These are phyloP conservation scores for Solanum ossicruentum DNA, from an alignment of 257 asterid genomes.

Conservation along the genomic window DNA sequence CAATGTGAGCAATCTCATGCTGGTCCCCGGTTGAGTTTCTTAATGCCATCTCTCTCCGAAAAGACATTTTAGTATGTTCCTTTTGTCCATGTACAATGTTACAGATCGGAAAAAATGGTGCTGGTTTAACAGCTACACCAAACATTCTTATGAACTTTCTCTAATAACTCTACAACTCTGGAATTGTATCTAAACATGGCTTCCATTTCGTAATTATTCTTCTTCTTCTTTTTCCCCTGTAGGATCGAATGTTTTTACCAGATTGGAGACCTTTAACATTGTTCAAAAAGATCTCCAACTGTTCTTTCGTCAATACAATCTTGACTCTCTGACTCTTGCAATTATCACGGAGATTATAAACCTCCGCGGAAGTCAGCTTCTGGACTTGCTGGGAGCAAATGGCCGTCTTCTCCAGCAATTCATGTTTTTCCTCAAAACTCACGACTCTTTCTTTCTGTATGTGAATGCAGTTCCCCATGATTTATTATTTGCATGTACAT, in stretches of 20 bases:
- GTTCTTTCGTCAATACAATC: slow-evolving; percentile 41
- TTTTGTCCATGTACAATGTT: background rate
- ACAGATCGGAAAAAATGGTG: slow-evolving; percentile 8
- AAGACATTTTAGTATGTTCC: background rate
- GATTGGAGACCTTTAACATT: slow-evolving; percentile 18
- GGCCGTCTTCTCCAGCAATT: background rate
- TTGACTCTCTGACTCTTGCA: slow-evolving; percentile 25
- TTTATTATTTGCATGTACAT: background rate
- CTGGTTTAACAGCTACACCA: background rate
- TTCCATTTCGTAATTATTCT: slow-evolving; percentile 26
- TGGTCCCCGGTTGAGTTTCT: background rate
- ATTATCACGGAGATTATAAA: background rate
- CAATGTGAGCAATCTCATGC: background rate
- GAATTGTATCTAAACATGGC: slow-evolving; percentile 42
- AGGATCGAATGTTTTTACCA: slow-evolving; percentile 8
- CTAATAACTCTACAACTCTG: slow-evolving; percentile 13
- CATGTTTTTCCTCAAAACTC: background rate
- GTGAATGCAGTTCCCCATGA: slow-evolving; percentile 18
- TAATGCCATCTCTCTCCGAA: background rate
- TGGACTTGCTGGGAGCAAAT: background rate
- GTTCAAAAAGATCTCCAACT: slow-evolving; percentile 28
- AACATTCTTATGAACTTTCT: background rate
- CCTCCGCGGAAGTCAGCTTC: background rate
- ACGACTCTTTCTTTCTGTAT: background rate
- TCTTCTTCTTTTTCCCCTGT: background rate